Evolutionary conservation across 1,284 basidiomycete species (phyloP), one percentile per base, ranked within the genome.

Genomic region (Melampsora americana): DNA sequence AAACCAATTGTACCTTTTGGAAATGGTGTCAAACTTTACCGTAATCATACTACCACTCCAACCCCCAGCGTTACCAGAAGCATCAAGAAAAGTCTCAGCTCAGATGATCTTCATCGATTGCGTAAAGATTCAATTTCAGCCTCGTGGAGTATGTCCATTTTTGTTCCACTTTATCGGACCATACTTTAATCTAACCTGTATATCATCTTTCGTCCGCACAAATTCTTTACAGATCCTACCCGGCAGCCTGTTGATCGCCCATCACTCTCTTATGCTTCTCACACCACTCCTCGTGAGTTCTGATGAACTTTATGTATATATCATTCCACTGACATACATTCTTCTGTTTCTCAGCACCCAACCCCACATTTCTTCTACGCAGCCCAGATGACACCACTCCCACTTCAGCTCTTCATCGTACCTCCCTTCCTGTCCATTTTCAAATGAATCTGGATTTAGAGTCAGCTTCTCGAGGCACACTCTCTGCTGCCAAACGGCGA

Each of bases 61-160:
- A 28, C 20, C 0, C 20, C 32, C 20, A 30, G 59, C 26, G 5
- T 26, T 30, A 56, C 53, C 32, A 69, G 23, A n/a, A 60, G 44
- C 59, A 56, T 66, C 50, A 72, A 72, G 70, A 72, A 72, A 42
- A 65, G 70, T 48, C 61, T 72, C 28, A 72, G 70, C 35, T 72
- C 70, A 18, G 62, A 48, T 50, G 60, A 72, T 18, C 60, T 72
- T 26, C 28, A 53, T 18, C 60, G 23, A 5, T 60, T n/a, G 26
- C 35, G 35, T 35, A 3, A 35, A 35, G 35, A 35, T 35, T 35
- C 3, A 3, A 35, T 35, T 35, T 4, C 35, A 35, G 35, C 35
- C 35, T 35, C 35, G 5, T 35, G 35, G 35, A 35, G 35, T 35
- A 4, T 35, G 35, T 35, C 9, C 35, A 35, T 35, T 35, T 35